Evolutionary conservation across 345 rosid genomes (phyloP).

Genomic region (Sisymbrium altissimum): DNA sequence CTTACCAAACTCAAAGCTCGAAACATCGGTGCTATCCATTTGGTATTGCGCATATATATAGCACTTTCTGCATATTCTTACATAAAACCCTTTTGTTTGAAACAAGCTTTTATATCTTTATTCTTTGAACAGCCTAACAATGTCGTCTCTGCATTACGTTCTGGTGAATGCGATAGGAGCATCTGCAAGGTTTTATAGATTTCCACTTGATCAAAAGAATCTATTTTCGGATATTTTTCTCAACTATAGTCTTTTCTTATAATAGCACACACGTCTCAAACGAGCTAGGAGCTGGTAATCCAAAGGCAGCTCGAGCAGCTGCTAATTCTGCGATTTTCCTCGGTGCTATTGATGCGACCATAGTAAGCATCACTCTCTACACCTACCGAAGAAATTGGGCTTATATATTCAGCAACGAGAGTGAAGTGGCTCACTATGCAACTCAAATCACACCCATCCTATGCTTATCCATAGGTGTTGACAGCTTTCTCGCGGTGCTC

Average conservation of each 20-base stretch:
- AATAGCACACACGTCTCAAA: constrained; percentile 52
- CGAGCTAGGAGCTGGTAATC: constrained; percentile 49
- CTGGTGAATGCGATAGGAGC: constrained; percentile 49
- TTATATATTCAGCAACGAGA: constrained; percentile 35
- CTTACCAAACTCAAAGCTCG: constrained; percentile 49
- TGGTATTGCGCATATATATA: constrained; percentile 31
- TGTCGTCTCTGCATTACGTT: constrained; percentile 35
- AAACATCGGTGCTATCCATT: constrained; percentile 55
- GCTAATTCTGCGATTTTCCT: constrained; percentile 29
- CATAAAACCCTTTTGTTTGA: background rate
- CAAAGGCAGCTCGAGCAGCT: constrained; percentile 38
- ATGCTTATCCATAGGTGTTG: constrained; percentile 32
- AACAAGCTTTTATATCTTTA: background rate
- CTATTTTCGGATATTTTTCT: background rate
- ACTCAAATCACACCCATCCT: constrained; percentile 37
- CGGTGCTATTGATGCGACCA: constrained; percentile 26
- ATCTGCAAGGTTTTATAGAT: constrained; percentile 44
- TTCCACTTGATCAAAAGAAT: background rate
- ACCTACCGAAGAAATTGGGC: constrained; percentile 32
- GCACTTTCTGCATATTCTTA: background rate
- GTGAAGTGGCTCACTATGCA: constrained; percentile 39
- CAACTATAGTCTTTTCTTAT: background rate
- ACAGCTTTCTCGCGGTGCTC: constrained; percentile 37
- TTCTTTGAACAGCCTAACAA: constrained; percentile 42
- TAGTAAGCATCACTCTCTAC: constrained; percentile 32